phyloP scores from a whole-genome alignment of 768 basidiomycete species.

The Amanita pseudoporphyria region DNA sequence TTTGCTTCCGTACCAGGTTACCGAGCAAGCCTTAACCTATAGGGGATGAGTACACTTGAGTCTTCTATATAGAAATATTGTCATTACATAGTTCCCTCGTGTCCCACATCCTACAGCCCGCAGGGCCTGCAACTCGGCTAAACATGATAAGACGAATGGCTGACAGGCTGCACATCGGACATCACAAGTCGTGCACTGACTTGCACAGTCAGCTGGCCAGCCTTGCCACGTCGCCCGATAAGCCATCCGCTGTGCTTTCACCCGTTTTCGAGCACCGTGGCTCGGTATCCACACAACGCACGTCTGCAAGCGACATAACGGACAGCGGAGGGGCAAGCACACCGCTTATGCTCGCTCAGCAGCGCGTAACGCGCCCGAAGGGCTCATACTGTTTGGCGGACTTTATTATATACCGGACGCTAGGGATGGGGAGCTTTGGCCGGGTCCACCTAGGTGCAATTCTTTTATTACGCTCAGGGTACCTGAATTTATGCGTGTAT shows the following conservation, averaged over 20 bases:
- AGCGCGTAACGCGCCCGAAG: constrained; percentile 32
- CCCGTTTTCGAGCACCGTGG: constrained; percentile 45
- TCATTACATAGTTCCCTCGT: constrained; percentile 5
- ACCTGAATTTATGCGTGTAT: constrained; percentile 8
- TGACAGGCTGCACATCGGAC: constrained; percentile 34
- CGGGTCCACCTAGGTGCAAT: constrained; percentile 79
- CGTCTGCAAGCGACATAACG: constrained; percentile 42
- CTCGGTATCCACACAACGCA: constrained; percentile 62
- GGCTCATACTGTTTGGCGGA: constrained; percentile 66
- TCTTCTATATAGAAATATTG: neutral
- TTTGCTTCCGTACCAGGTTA: neutral
- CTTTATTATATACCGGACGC: constrained; percentile 71
- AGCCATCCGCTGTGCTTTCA: constrained; percentile 4
- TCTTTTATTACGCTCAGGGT: constrained; percentile 5
- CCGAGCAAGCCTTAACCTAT: neutral
- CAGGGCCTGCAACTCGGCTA: constrained; percentile 4
- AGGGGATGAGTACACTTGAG: too few relatives aligned
- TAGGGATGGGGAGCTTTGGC: constrained; percentile 96
- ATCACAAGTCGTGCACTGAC: constrained; percentile 11
- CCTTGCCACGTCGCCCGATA: neutral
- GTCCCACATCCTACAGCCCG: constrained; percentile 10
- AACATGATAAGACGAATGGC: constrained; percentile 43
- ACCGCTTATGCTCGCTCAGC: constrained; percentile 9
- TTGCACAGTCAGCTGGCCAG: constrained; percentile 15
- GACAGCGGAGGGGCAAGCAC: constrained; percentile 14